Conservation (phyloP, 495 filamentous ascomycete species). For the Aspergillus indologenus region DNA sequence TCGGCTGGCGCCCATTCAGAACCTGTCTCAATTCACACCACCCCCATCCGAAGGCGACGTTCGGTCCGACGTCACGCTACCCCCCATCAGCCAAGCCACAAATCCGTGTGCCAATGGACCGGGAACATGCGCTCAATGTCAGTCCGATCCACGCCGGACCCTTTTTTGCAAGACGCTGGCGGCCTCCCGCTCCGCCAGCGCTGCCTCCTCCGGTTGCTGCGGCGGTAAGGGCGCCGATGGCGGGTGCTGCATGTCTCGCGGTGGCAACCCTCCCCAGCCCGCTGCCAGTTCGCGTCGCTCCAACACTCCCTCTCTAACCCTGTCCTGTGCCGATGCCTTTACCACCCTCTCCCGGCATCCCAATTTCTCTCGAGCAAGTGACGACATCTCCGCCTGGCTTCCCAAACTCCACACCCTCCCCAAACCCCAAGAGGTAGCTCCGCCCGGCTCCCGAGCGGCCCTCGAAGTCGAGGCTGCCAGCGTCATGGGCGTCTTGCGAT, state of each 20-base stretch:
- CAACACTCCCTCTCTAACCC: slow-evolving; percentile 34
- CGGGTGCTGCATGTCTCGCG: slow-evolving; percentile 49
- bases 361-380: slow-evolving; percentile 71
- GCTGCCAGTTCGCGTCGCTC: slow-evolving; percentile 11
- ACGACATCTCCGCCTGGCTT: slow-evolving; percentile 72
- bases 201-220: slow-evolving; percentile 49
- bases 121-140: slow-evolving; percentile 77
- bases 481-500: slow-evolving; percentile 80
- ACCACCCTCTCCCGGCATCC: slow-evolving; percentile 77
- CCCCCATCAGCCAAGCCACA: slow-evolving; percentile 42
- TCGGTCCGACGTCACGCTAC: slow-evolving; percentile 41
- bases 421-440: slow-evolving; percentile 36
- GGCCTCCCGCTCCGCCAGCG: slow-evolving; percentile 54
- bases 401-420: slow-evolving; percentile 65
- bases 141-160: slow-evolving; percentile 71
- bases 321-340: slow-evolving; percentile 77
- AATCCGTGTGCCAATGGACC: slow-evolving; percentile 66
- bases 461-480: slow-evolving; percentile 83
- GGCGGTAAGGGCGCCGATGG: slow-evolving; percentile 47
- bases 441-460: slow-evolving; percentile 46
- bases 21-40: slow-evolving; percentile 60
- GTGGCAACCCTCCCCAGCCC: slow-evolving; percentile 9
- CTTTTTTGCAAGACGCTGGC: slow-evolving; percentile 85
- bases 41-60: slow-evolving; percentile 68
- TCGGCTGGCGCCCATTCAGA: slow-evolving; percentile 48